Percentiles rank a stretch among this genome's conserved stretches.
These are phyloP conservation scores for Globisporangium uncinulatum DNA, from an alignment of 352 stramenopile genomes.

Conservation along the genomic window DNA sequence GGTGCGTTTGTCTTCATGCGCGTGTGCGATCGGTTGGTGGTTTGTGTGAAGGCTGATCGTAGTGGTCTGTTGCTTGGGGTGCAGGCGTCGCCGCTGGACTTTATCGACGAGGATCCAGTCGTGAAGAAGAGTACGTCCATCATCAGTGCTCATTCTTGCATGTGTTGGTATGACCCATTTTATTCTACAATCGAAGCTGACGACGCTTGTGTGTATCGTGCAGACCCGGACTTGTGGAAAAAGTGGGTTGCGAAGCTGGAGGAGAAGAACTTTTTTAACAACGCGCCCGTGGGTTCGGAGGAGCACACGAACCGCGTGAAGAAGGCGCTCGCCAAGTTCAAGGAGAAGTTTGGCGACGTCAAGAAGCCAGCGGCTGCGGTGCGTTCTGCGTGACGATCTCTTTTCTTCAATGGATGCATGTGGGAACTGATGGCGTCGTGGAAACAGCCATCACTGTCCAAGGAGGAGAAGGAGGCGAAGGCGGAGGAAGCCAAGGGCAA, in stretches of 20 bases:
- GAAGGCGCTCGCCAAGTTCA: constrained; percentile 83
- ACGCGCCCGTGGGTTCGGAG: constrained; percentile 39
- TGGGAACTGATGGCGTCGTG: neutral
- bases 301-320: constrained; percentile 54
- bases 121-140: constrained; percentile 51
- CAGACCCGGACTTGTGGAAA: constrained; percentile 82
- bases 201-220: neutral
- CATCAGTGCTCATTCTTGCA: neutral
- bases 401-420: neutral
- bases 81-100: constrained; percentile 15
- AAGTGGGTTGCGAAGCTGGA: constrained; percentile 86
- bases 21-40: neutral
- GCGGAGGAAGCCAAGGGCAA: constrained; percentile 68
- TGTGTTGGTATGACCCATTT: neutral
- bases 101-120: constrained; percentile 58
- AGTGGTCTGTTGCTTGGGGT: neutral
- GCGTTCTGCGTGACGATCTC: constrained; percentile 2
- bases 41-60: neutral
- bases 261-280: constrained; percentile 82
- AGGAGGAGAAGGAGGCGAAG: constrained; percentile 70
- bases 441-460: constrained; percentile 34
- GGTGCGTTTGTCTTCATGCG: neutral
- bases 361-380: constrained; percentile 35
- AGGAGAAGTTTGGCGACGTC: constrained; percentile 78
- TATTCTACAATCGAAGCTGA: neutral